phyloP scores from a whole-genome alignment of 1,284 basidiomycete genomes.

The Ustilago sp. region DNA sequence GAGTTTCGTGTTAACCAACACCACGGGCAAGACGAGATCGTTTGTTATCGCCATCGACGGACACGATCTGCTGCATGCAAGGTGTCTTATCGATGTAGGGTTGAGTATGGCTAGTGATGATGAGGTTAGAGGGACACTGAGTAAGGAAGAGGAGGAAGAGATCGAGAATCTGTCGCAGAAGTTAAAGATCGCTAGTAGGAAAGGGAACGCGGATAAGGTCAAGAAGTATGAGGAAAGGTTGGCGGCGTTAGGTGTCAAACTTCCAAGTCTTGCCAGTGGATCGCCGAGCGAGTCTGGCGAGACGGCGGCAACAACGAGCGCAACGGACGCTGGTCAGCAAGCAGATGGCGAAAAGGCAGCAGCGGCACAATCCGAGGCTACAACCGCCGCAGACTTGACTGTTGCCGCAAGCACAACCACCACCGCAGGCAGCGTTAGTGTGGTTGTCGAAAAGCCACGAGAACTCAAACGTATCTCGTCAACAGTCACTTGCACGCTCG shows the following conservation, averaged over 20 bases:
- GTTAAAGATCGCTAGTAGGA: conserved; percentile 72
- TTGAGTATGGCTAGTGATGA: conserved; percentile 52
- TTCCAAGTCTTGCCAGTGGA: conserved; percentile 35
- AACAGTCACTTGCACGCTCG: conserved; percentile 60
- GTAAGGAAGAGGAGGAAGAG: conserved; percentile 73
- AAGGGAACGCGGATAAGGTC: conserved; percentile 73
- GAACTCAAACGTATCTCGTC: conserved; percentile 55
- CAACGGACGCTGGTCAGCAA: neutral
- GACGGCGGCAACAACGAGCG: neutral
- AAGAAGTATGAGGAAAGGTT: conserved; percentile 72
- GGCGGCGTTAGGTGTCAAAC: conserved; percentile 70
- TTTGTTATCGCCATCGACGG: conserved; percentile 70
- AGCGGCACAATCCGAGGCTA: neutral
- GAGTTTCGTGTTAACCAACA: conserved; percentile 71
- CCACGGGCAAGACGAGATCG: conserved; percentile 70
- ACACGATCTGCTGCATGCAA: conserved; percentile 49
- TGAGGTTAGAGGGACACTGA: conserved; percentile 70
- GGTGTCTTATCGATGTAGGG: conserved; percentile 49
- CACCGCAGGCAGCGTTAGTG: neutral
- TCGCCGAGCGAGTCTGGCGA: neutral
- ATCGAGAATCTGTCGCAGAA: conserved; percentile 73
- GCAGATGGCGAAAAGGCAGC: conserved; percentile 7
- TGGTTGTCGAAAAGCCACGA: conserved; percentile 22
- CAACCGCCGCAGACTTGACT: neutral
- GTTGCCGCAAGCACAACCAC: neutral